These are phyloP conservation scores for Achlya hypogyna DNA, from an alignment of 352 stramenopile species.

Conservation along the genomic window DNA sequence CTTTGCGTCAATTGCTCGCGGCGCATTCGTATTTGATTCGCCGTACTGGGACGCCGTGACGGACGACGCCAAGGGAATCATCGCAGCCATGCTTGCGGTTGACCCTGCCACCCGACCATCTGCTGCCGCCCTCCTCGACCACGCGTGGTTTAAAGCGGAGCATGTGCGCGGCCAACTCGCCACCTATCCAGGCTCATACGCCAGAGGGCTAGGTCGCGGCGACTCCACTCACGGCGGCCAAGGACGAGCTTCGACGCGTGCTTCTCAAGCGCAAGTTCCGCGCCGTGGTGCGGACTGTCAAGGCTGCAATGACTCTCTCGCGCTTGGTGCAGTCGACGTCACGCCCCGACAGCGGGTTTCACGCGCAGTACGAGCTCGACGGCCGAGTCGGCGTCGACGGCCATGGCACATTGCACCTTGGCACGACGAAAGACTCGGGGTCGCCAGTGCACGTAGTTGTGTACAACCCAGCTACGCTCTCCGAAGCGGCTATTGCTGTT, in stretches of 20 bases:
- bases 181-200: neutral
- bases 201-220: constrained; percentile 25
- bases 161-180: constrained; percentile 33
- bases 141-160: constrained; percentile 82
- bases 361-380: neutral
- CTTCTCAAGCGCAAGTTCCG: constrained; percentile 92
- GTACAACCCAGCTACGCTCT: neutral
- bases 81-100: constrained; percentile 74
- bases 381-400: neutral
- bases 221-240: constrained; percentile 64
- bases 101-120: constrained; percentile 51
- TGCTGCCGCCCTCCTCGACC: constrained; percentile 32
- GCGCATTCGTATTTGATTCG: constrained; percentile 81
- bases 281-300: constrained; percentile 84
- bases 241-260: constrained; percentile 85
- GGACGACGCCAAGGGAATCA: constrained; percentile 84
- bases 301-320: constrained; percentile 57
- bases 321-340: neutral
- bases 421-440: neutral
- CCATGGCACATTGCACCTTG: neutral
- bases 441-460: neutral
- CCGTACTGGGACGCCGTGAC: constrained; percentile 88
- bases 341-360: neutral
- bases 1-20: constrained; percentile 82
- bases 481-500: neutral